Evolutionary conservation across 768 basidiomycete species (phyloP).

Genomic region (Harrya chromipes): DNA sequence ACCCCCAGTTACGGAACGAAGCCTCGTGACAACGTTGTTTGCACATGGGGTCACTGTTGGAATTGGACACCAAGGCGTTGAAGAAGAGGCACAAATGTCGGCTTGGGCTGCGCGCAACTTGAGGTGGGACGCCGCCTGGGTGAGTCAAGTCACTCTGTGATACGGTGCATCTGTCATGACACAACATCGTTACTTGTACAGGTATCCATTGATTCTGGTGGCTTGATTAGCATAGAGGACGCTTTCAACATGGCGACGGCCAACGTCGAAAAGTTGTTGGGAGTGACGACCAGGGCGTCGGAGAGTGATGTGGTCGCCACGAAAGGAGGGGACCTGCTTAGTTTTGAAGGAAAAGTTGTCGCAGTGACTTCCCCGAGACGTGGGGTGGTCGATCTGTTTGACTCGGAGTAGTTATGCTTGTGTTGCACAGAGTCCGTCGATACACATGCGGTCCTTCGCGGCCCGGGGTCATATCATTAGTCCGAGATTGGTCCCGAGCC

Average conservation of each 20-base stretch:
- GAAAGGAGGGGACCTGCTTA: constrained; percentile 37
- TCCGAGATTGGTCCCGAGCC: background rate
- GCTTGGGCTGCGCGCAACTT: constrained; percentile 82
- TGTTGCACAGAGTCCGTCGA: too few species aligned
- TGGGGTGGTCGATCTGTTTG: constrained; percentile 37
- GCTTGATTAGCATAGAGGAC: constrained; percentile 36
- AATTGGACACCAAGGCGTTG: constrained; percentile 43
- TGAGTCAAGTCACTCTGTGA: constrained; percentile 53
- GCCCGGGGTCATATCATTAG: background rate
- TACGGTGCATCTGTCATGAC: background rate
- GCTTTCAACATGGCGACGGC: constrained; percentile 41
- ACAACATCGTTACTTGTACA: constrained; percentile 6
- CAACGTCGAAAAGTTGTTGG: constrained; percentile 43
- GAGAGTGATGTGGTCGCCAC: constrained; percentile 40
- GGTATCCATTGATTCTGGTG: constrained; percentile 37
- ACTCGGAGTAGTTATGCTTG: constrained; percentile 2
- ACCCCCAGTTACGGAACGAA: constrained; percentile 62
- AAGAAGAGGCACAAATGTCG: constrained; percentile 63
- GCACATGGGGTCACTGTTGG: constrained; percentile 62
- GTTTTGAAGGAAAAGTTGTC: constrained; percentile 44
- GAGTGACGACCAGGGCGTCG: constrained; percentile 22
- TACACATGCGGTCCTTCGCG: too few species aligned
- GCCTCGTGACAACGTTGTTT: constrained; percentile 61
- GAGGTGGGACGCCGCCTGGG: constrained; percentile 90
- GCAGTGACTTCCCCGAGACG: constrained; percentile 39